Evolutionary conservation across 2,329 filamentous ascomycete species (phyloP), one percentile per base, ranked within the genome.

Genomic region (Colletotrichum cuscutae): DNA sequence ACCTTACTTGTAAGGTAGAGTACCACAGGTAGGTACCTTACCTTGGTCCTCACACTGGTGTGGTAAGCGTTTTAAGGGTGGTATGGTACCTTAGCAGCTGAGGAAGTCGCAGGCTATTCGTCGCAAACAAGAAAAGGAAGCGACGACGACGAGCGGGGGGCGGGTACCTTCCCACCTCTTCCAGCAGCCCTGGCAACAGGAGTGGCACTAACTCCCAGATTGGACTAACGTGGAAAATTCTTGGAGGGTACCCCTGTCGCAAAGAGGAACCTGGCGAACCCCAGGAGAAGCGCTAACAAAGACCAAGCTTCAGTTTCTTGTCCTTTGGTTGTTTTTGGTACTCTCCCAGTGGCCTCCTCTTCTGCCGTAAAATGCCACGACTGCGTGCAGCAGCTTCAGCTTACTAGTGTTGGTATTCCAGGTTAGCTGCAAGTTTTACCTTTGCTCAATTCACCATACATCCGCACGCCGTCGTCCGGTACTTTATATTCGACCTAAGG

Each of bases 231-330:
- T n/a, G 32, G 4, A 52, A 61, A 61, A 65, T 12, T 64, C 28
- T 65, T n/a, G 32, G 60, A 37, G 56, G 64, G 12, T 5, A 58
- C 35, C 71, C 71, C 71, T 73, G 71, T 73, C 35, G 49, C 70
- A 72, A 49, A 62, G 49, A 42, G 54, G 58, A 72, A 72, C 60
- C 61, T 65, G 56, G 54, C 66, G 56, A 70, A 65, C 70, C 66
- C 67, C 26, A 61, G 52, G 46, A 49, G 54, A 56, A 32, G 56
- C 60, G 67, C 66, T 73, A 73, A 52, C 28, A 13, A 61, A 61
- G 60, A 65, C 70, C 70, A 60, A 65, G 70, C 70, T 70, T 70
- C 70, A 70, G 60, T 32, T 60, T 72, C 32, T 42, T 63, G 49
- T 54, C 35, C 15, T 57, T 35, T 26, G 15, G 35, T 52, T 68